Conservation (phyloP, 2,329 filamentous ascomycete genomes). For the Aspergillus floridensis region DNA sequence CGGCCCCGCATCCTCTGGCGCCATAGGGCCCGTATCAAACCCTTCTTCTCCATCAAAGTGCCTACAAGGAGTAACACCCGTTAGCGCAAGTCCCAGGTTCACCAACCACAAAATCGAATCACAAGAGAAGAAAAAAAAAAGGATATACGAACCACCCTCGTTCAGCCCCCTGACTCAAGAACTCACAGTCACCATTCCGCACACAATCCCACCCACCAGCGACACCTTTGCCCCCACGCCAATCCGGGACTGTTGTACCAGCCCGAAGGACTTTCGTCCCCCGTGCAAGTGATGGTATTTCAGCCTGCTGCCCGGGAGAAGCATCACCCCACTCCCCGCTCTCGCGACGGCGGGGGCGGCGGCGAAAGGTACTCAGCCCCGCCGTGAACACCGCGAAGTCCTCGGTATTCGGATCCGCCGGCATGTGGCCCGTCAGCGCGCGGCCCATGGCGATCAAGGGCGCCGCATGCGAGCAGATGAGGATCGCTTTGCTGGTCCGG, state of each 20-base stretch:
- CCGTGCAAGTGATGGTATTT: neutral
- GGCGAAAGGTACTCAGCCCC: constrained; percentile 67
- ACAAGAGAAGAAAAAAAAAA: constrained; percentile 27
- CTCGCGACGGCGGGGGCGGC: constrained; percentile 43
- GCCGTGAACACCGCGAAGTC: constrained; percentile 87
- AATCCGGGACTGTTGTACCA: constrained; percentile 39
- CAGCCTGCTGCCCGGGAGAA: neutral
- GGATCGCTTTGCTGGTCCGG: constrained; percentile 58
- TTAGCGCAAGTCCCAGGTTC: neutral
- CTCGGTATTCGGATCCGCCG: constrained; percentile 66
- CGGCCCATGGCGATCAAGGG: constrained; percentile 83
- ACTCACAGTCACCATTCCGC: constrained; percentile 79
- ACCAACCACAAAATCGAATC: constrained; percentile 1
- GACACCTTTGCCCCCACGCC: constrained; percentile 62
- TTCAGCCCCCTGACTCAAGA: constrained; percentile 76
- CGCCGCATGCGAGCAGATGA: constrained; percentile 88
- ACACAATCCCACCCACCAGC: constrained; percentile 77
- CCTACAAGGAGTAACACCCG: constrained; percentile 22
- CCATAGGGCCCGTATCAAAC: constrained; percentile 41
- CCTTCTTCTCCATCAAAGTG: constrained; percentile 49
- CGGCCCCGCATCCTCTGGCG: constrained; percentile 20
- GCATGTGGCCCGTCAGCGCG: constrained; percentile 74
- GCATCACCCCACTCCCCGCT: constrained; percentile 16
- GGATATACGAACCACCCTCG: constrained; percentile 70
- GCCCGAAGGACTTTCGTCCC: constrained; percentile 26